Conservation (phyloP, 179 eudicot genomes). For the Heliamphora pulchella region DNA sequence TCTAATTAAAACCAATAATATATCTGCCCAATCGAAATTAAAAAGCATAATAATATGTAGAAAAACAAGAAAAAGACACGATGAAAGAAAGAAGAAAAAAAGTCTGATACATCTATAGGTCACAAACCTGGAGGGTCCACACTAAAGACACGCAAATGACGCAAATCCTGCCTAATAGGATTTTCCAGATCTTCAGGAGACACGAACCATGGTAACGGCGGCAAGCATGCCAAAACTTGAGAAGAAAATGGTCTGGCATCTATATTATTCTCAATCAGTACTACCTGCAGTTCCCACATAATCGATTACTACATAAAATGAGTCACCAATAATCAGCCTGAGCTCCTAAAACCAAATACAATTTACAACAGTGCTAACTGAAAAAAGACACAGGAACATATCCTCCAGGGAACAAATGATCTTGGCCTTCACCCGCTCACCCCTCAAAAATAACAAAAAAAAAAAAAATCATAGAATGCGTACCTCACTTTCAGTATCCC, state of each 20-base stretch:
- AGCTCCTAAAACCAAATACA: background rate
- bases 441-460: background rate
- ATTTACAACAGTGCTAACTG: background rate
- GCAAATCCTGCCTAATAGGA: slow-evolving; percentile 86
- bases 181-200: slow-evolving; percentile 69
- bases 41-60: slow-evolving; percentile 8
- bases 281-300: slow-evolving; percentile 57
- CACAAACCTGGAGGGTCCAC: slow-evolving; percentile 94
- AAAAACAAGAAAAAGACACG: slow-evolving; percentile 7
- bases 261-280: slow-evolving; percentile 89
- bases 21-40: too few relatives aligned
- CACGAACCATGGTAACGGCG: slow-evolving; percentile 94
- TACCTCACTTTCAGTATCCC: slow-evolving; percentile 97
- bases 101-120: slow-evolving; percentile 1
- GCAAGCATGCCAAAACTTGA: slow-evolving; percentile 92
- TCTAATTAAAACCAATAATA: background rate
- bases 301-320: slow-evolving; percentile 9
- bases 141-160: slow-evolving; percentile 79
- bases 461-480: background rate
- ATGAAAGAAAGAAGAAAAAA: background rate
- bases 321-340: background rate
- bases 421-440: background rate
- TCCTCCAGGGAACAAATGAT: slow-evolving; percentile 2
- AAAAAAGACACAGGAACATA: background rate
- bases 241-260: slow-evolving; percentile 84